phyloP scores from a whole-genome alignment of 257 asterid genomes.

The Solanum medicagineum region DNA sequence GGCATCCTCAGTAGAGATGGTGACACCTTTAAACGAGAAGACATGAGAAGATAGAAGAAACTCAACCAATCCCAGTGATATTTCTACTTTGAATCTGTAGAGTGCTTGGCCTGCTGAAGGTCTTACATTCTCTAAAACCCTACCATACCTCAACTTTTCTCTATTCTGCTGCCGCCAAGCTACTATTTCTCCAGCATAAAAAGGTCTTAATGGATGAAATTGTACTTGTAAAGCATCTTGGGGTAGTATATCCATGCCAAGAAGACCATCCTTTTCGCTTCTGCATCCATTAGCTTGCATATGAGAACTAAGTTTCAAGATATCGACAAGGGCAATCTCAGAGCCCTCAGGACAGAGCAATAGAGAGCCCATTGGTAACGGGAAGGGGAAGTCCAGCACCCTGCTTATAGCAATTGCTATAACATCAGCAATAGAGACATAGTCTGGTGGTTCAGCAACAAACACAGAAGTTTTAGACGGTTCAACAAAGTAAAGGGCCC shows the following conservation, averaged over 20 bases:
- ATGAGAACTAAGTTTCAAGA: conserved; percentile 54
- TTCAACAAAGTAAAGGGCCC: conserved; percentile 72
- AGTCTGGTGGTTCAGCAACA: conserved; percentile 78
- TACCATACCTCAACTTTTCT: conserved; percentile 78
- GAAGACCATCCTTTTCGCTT: conserved; percentile 37
- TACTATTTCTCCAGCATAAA: conserved; percentile 85
- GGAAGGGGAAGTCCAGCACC: conserved; percentile 58
- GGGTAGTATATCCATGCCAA: conserved; percentile 70
- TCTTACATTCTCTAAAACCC: conserved; percentile 74
- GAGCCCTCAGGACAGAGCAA: conserved; percentile 61
- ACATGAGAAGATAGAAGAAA: conserved; percentile 68
- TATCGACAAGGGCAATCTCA: conserved; percentile 51
- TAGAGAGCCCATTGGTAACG: conserved; percentile 68
- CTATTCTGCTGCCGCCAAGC: conserved; percentile 88
- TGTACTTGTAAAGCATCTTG: conserved; percentile 88
- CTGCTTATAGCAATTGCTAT: conserved; percentile 57
- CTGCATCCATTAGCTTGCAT: conserved; percentile 26
- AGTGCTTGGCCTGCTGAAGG: conserved; percentile 93
- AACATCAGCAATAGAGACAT: conserved; percentile 58
- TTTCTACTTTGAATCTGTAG: conserved; percentile 64
- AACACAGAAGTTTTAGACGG: conserved; percentile 35
- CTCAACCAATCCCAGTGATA: conserved; percentile 44
- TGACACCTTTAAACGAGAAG: conserved; percentile 74
- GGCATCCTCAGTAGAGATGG: conserved; percentile 32
- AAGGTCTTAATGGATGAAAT: conserved; percentile 88